A percentile compares a stretch with the other conserved stretches of the same genome.
phyloP scores from a whole-genome alignment of 2,329 filamentous ascomycete species.

The Eutypella sp. region DNA sequence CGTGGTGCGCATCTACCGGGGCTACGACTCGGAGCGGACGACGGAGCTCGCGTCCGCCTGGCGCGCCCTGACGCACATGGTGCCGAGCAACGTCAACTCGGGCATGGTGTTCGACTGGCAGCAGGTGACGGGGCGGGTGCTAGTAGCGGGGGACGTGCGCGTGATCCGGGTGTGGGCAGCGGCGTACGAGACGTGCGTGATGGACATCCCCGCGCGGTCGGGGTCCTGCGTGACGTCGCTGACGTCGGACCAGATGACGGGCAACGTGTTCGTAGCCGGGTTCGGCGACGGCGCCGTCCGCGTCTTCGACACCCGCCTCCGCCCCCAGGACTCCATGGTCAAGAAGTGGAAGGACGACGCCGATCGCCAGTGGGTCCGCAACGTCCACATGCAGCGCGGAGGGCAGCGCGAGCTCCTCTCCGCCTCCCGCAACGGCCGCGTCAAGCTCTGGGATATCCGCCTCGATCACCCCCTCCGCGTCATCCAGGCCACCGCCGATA shows the following conservation, averaged over 20 bases:
- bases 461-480: constrained; percentile 73
- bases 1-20: constrained; percentile 85
- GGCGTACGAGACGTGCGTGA: constrained; percentile 84
- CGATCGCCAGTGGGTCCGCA: constrained; percentile 86
- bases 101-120: constrained; percentile 99
- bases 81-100: constrained; percentile 89
- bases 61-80: constrained; percentile 87
- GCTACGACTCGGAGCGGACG: constrained; percentile 73
- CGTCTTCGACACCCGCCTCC: constrained; percentile 84
- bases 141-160: constrained; percentile 95
- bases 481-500: constrained; percentile 70
- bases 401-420: constrained; percentile 87
- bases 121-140: constrained; percentile 87
- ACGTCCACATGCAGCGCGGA: constrained; percentile 93
- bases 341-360: constrained; percentile 92
- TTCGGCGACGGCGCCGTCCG: constrained; percentile 94
- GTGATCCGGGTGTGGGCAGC: constrained; percentile 97
- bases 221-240: constrained; percentile 93
- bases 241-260: constrained; percentile 96
- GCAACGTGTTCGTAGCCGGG: constrained; percentile 90
- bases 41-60: constrained; percentile 87
- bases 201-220: constrained; percentile 90
- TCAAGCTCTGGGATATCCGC: constrained; percentile 93
- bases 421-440: constrained; percentile 86
- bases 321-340: constrained; percentile 86